Base-by-base conservation (phyloP, 164 flowering plant genomes). In the Brasenia schreberi region DNA sequence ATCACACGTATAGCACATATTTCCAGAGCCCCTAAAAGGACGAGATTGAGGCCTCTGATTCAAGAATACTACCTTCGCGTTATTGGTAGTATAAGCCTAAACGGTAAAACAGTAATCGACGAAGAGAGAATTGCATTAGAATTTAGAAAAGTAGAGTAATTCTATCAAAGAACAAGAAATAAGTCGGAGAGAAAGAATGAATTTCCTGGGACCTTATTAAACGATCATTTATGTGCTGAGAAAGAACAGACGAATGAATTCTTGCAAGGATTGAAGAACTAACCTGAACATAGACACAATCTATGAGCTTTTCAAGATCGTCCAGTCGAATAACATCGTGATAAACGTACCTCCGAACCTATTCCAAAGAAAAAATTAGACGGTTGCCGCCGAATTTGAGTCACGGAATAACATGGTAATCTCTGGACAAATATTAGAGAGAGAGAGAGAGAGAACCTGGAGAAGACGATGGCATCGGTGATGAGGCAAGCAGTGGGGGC, bases 281-380 rank as follows among this genome's bases (percentile, higher is more conserved):
- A 71, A 86, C 98, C 73, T 92, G 95, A 67, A 92, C 83, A 68
- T 11, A 79, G 23, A 81, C 62, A 72, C 98, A 92, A 68, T 94
- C 93, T 45, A 94, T 72, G 18, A 94, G 60, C 65, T 84, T 87
- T 67, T 83, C 77, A 66, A 87, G 83, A 69, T 90, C 97, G 49
- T 75, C 87, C 67, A 89, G 19, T 64, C 91, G 77, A n/a, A 94
- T 62, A 59, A 94, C 97, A 67, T 94, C 92, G 59, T 85, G 87
- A 60, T 94, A 93, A 42, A 93, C 87, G 73, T 93, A 90, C 64
- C 98, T 84, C 42, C 98, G 79, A 56, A 92, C 81, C 88, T 90
- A 82, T 58, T 72, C 65, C 1, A 27, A 44, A 33, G 45, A 4
- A 59, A 65, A 6, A 5, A 4, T 9, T 59, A 39, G 49, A 14